Percentiles rank a stretch among this genome's conserved stretches.
phyloP scores from a whole-genome alignment of 2,329 filamentous ascomycete species.

The Talaromyces sp. region DNA sequence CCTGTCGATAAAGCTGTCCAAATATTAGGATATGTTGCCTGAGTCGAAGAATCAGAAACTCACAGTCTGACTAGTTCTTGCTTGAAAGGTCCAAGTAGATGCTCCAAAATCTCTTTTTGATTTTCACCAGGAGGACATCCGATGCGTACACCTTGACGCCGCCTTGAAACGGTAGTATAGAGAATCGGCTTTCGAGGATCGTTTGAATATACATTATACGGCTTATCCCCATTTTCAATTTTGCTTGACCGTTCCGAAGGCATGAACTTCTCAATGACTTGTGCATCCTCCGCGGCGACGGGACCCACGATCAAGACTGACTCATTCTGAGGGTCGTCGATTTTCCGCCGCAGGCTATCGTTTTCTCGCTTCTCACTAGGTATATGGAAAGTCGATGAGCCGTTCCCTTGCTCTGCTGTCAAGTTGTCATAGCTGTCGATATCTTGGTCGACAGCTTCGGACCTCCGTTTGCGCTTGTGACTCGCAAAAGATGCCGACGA shows the following conservation, averaged over 20 bases:
- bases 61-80: constrained; percentile 52
- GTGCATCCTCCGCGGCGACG: constrained; percentile 57
- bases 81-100: constrained; percentile 55
- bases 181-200: constrained; percentile 46
- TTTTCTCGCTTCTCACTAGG: constrained; percentile 28
- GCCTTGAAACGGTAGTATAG: constrained; percentile 49
- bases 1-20: constrained; percentile 51
- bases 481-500: constrained; percentile 25
- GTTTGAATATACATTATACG: constrained; percentile 51
- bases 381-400: constrained; percentile 26
- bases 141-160: constrained; percentile 45
- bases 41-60: constrained; percentile 27
- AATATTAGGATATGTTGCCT: constrained; percentile 3
- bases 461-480: constrained; percentile 37
- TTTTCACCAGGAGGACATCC: constrained; percentile 47
- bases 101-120: constrained; percentile 55
- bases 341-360: constrained; percentile 31
- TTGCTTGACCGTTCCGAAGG: constrained; percentile 40
- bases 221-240: constrained; percentile 41
- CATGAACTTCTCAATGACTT: constrained; percentile 59
- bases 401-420: constrained; percentile 21
- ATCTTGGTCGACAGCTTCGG: constrained; percentile 27
- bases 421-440: constrained; percentile 21
- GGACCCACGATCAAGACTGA: constrained; percentile 57
- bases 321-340: constrained; percentile 39